phyloP scores from a whole-genome alignment of 2,329 filamentous ascomycete genomes.

The Cladorrhinum sp. region DNA sequence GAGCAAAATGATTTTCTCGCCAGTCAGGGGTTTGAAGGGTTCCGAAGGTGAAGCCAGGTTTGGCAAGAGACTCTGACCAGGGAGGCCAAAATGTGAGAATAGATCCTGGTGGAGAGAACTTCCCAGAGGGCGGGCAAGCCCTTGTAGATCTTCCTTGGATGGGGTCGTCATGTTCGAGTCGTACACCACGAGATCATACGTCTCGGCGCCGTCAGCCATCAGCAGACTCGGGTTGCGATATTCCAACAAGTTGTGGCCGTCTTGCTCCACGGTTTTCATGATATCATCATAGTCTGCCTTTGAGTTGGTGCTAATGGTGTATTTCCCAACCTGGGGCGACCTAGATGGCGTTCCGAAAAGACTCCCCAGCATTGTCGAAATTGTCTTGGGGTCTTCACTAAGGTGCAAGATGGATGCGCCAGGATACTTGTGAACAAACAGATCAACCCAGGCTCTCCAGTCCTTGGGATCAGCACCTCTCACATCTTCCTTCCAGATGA shows the following conservation, averaged over 20 bases:
- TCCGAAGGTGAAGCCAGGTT: conserved; percentile 24
- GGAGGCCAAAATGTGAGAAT: neutral
- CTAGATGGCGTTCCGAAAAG: neutral
- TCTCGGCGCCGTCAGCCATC: neutral
- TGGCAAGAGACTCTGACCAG: neutral
- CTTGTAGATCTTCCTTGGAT: neutral
- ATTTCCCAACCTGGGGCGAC: neutral
- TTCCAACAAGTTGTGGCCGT: neutral
- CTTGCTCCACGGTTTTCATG: neutral
- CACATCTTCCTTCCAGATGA: conserved; percentile 46
- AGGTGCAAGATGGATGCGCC: conserved; percentile 39
- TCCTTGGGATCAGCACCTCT: conserved; percentile 25
- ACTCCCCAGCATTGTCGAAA: conserved; percentile 5
- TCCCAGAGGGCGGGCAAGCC: neutral
- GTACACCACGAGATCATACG: neutral
- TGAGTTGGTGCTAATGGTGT: neutral
- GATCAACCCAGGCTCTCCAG: conserved; percentile 30
- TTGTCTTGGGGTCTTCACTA: conserved; percentile 29
- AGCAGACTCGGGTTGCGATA: neutral
- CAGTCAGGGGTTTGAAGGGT: conserved; percentile 25
- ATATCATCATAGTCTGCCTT: neutral
- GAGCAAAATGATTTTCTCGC: neutral
- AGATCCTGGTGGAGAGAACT: neutral
- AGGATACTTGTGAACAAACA: conserved; percentile 41
- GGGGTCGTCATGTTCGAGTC: neutral